Conservation (phyloP, 2,329 filamentous ascomycete genomes). For the Fusarium heterosporum region DNA sequence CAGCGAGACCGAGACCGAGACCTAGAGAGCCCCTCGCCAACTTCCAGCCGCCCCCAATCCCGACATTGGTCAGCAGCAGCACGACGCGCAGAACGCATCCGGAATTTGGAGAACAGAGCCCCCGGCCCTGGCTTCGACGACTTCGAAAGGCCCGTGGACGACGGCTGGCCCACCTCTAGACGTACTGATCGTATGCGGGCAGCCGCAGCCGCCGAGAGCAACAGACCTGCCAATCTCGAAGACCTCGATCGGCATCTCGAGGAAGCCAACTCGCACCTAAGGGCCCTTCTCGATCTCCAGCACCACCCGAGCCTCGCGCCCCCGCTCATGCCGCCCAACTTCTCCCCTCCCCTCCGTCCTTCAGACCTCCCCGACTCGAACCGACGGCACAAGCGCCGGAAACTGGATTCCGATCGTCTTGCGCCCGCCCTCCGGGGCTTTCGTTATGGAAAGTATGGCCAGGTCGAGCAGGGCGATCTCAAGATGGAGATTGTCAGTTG, state of each 20-base stretch:
- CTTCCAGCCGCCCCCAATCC: slow-evolving; percentile 39
- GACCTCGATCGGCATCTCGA: slow-evolving; percentile 56
- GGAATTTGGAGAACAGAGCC: slow-evolving; percentile 49
- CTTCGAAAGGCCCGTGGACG: slow-evolving; percentile 46
- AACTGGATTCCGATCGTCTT: slow-evolving; percentile 73
- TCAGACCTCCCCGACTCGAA: slow-evolving; percentile 59
- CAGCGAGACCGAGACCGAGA: slow-evolving; percentile 49
- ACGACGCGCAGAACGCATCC: slow-evolving; percentile 54
- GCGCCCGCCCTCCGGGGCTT: slow-evolving; percentile 67
- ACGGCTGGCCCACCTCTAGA: slow-evolving; percentile 45
- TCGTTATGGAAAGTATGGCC: slow-evolving; percentile 87
- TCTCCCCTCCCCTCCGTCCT: slow-evolving; percentile 52
- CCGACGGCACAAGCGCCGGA: slow-evolving; percentile 74
- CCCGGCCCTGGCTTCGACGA: slow-evolving; percentile 44
- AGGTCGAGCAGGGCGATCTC: slow-evolving; percentile 84
- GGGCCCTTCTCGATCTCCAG: slow-evolving; percentile 57
- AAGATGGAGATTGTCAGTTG: slow-evolving; percentile 91
- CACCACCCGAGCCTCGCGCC: slow-evolving; percentile 48
- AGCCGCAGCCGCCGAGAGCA: slow-evolving; percentile 35
- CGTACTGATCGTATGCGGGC: slow-evolving; percentile 44
- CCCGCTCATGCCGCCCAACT: slow-evolving; percentile 48
- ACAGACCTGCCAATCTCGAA: slow-evolving; percentile 49
- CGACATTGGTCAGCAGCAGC: slow-evolving; percentile 47
- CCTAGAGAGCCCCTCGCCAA: slow-evolving; percentile 31
- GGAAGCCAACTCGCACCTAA: slow-evolving; percentile 58